These are phyloP conservation scores for Cyberlindnera lachancei DNA, from an alignment of 805 yeast species.

Conservation along the genomic window DNA sequence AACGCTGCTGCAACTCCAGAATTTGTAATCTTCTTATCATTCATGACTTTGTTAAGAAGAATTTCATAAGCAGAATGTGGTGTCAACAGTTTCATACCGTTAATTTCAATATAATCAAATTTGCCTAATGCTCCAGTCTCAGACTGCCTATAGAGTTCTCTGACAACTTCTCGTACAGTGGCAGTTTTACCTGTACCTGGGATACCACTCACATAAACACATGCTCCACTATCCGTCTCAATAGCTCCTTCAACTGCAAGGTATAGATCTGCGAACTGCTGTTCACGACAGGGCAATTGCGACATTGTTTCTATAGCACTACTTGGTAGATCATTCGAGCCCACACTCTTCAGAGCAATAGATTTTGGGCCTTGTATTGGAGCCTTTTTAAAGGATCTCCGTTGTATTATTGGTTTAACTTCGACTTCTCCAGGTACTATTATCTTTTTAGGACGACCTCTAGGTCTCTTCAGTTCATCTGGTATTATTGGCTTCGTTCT, in stretches of 20 bases:
- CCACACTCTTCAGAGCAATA: conserved; percentile 2
- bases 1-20: conserved; percentile 38
- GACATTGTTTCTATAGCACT: conserved; percentile 22
- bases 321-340: conserved; percentile 2
- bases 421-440: conserved; percentile 13
- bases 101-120: conserved; percentile 79
- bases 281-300: conserved; percentile 75
- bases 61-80: conserved; percentile 79
- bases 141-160: conserved; percentile 45
- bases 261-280: conserved; percentile 68
- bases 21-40: conserved; percentile 56
- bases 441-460: conserved; percentile 21
- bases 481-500: conserved; percentile 12
- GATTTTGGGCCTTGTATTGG: conserved; percentile 22
- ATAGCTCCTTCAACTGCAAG: conserved; percentile 65
- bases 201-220: conserved; percentile 89
- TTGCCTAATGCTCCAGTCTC: conserved; percentile 31
- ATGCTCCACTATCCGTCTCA: conserved; percentile 64
- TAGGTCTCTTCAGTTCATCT: conserved; percentile 3
- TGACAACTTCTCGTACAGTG: conserved; percentile 79
- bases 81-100: conserved; percentile 77
- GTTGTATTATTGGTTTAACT: conserved; percentile 9
- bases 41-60: conserved; percentile 64
- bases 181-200: conserved; percentile 99
- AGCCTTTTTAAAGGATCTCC: conserved; percentile 16